phyloP scores from a whole-genome alignment of 2,329 filamentous ascomycete species.

The Erysiphe neolycopersici region DNA sequence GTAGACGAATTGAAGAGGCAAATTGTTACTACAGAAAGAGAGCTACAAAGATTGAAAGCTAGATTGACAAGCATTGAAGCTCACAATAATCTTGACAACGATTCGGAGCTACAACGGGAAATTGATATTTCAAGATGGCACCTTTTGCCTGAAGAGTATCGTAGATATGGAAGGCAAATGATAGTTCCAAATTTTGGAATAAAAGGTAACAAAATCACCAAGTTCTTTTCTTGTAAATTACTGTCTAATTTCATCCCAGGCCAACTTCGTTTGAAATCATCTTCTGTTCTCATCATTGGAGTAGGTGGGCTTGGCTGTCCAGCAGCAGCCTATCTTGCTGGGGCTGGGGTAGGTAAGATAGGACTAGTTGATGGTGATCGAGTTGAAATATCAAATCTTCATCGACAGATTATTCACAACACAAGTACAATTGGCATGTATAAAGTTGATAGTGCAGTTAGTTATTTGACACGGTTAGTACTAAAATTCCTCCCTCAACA shows the following conservation, averaged over 20 bases:
- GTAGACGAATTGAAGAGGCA: slow-evolving; percentile 19
- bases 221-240: not conserved
- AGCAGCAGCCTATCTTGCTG: slow-evolving; percentile 75
- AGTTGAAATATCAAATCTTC: slow-evolving; percentile 75
- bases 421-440: slow-evolving; percentile 41
- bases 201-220: slow-evolving; percentile 23
- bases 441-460: slow-evolving; percentile 57
- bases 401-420: slow-evolving; percentile 68
- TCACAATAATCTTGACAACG: slow-evolving; percentile 1
- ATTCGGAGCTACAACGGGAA: not conserved
- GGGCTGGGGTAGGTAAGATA: slow-evolving; percentile 59
- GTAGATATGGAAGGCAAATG: slow-evolving; percentile 71
- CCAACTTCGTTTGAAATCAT: slow-evolving; percentile 43
- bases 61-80: slow-evolving; percentile 17
- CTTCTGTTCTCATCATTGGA: slow-evolving; percentile 57
- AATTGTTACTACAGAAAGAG: slow-evolving; percentile 21
- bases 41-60: slow-evolving; percentile 20
- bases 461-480: slow-evolving; percentile 23
- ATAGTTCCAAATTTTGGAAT: slow-evolving; percentile 64
- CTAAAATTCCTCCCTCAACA: not conserved
- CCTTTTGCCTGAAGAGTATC: slow-evolving; percentile 45
- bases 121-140: slow-evolving; percentile 28
- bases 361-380: slow-evolving; percentile 70
- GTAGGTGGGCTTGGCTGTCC: slow-evolving; percentile 80
- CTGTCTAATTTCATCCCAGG: slow-evolving; percentile 21